Evolutionary conservation across 495 filamentous ascomycete species (phyloP).

Genomic region (Gamarada debralockiae): DNA sequence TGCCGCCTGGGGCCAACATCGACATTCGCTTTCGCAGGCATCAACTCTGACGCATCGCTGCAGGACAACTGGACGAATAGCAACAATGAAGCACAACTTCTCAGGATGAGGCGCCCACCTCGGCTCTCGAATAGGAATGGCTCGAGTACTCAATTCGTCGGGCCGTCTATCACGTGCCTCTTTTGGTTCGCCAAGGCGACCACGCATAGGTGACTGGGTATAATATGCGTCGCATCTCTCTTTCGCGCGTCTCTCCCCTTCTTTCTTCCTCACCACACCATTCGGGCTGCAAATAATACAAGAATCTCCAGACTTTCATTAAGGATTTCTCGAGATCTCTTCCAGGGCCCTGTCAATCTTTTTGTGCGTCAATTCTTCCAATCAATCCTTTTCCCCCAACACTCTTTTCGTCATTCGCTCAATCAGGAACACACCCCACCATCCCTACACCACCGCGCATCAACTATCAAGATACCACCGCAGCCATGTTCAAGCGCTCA

Average conservation of each 20-base stretch:
- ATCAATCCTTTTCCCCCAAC: constrained; percentile 9
- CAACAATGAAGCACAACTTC: neutral
- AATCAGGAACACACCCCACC: constrained; percentile 18
- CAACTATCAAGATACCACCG: constrained; percentile 20
- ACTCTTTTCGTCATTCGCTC: constrained; percentile 28
- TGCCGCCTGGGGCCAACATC: too few relatives aligned
- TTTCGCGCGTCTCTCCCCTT: constrained; percentile 7
- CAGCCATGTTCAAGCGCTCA: constrained; percentile 66
- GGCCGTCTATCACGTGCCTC: neutral
- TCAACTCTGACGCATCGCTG: constrained; percentile 1
- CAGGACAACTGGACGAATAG: neutral
- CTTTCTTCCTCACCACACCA: constrained; percentile 28
- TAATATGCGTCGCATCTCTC: neutral
- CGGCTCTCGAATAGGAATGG: neutral
- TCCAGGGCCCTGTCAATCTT: constrained; percentile 29
- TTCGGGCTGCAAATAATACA: constrained; percentile 26
- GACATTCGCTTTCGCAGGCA: neutral
- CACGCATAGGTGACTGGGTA: neutral
- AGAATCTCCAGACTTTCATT: constrained; percentile 29
- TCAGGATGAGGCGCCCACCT: neutral
- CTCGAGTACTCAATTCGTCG: neutral
- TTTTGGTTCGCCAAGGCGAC: neutral
- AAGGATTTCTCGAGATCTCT: constrained; percentile 26
- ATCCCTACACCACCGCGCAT: constrained; percentile 6
- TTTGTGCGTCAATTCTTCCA: constrained; percentile 25